Percentiles rank a stretch among this genome's conserved stretches.
Evolutionary conservation across 345 rosid genomes (phyloP).

Genomic region (Clarkia xantiana): DNA sequence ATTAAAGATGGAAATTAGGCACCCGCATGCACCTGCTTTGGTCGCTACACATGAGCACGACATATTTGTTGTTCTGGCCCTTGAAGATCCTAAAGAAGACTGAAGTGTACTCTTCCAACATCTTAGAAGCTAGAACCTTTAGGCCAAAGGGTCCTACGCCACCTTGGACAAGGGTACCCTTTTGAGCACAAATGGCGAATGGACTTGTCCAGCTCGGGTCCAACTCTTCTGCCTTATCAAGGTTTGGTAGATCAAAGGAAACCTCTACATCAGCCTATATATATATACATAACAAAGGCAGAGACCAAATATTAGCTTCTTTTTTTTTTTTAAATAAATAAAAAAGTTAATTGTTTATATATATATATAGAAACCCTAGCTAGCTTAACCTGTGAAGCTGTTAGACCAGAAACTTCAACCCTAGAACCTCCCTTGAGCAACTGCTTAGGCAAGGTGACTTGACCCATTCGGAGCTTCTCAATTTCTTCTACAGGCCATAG

Average conservation of each 20-base stretch:
- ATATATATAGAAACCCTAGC: not conserved
- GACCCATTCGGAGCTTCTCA: constrained; percentile 28
- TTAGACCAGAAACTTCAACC: constrained; percentile 36
- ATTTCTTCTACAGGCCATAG: constrained; percentile 73
- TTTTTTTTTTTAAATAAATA: too few relatives aligned
- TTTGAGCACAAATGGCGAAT: constrained; percentile 38
- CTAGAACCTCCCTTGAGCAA: constrained; percentile 23
- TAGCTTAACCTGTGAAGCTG: constrained; percentile 37
- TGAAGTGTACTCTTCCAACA: constrained; percentile 43
- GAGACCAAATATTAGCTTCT: too few relatives aligned
- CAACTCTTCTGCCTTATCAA: constrained; percentile 39
- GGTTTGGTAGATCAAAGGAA: constrained; percentile 22
- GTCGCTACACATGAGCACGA: constrained; percentile 79
- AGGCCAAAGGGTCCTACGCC: constrained; percentile 67
- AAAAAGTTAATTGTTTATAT: too few relatives aligned
- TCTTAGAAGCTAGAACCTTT: constrained; percentile 42
- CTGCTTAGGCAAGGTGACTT: constrained; percentile 19
- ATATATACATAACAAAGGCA: too few relatives aligned
- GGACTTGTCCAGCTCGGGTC: constrained; percentile 45
- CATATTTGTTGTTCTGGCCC: constrained; percentile 18
- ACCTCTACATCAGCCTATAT: constrained; percentile 70
- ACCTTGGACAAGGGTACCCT: constrained; percentile 30
- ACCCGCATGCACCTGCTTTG: too few relatives aligned
- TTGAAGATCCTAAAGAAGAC: constrained; percentile 61
- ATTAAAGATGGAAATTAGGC: too few relatives aligned